Conservation (phyloP, 805 yeast species). For the Hanseniaspora mollemarum region DNA sequence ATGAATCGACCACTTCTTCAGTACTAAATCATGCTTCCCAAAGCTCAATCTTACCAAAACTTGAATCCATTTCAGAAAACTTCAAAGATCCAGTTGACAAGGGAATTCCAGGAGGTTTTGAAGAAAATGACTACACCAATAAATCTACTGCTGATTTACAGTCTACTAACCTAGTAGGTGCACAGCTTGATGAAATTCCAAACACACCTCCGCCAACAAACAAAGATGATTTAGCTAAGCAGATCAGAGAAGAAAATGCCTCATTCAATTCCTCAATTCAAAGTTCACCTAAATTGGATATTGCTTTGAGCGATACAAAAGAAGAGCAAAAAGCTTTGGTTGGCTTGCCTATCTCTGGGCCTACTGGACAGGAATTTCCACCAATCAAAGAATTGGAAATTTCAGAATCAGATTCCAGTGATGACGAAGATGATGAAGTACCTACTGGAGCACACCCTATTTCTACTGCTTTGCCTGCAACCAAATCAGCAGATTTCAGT, state of each 20-base stretch:
- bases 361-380: conserved; percentile 39
- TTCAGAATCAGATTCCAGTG: conserved; percentile 42
- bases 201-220: neutral
- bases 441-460: conserved; percentile 23
- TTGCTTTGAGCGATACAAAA: neutral
- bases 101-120: conserved; percentile 25
- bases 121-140: neutral
- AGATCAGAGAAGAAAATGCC: conserved; percentile 15
- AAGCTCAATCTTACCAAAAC: conserved; percentile 38
- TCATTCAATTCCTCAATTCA: conserved; percentile 5
- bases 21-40: conserved; percentile 86
- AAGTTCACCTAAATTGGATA: conserved; percentile 3
- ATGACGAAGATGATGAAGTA: conserved; percentile 29
- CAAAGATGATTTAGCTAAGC: neutral
- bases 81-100: conserved; percentile 21
- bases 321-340: neutral
- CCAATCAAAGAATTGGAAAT: conserved; percentile 47
- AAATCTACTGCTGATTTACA: conserved; percentile 1
- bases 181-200: conserved; percentile 10
- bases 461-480: conserved; percentile 19
- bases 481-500: neutral
- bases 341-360: conserved; percentile 16
- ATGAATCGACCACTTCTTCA: conserved; percentile 77
- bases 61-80: conserved; percentile 18
- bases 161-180: neutral